phyloP scores from a whole-genome alignment of 164 flowering plant species.

The Protea cynaroides region DNA sequence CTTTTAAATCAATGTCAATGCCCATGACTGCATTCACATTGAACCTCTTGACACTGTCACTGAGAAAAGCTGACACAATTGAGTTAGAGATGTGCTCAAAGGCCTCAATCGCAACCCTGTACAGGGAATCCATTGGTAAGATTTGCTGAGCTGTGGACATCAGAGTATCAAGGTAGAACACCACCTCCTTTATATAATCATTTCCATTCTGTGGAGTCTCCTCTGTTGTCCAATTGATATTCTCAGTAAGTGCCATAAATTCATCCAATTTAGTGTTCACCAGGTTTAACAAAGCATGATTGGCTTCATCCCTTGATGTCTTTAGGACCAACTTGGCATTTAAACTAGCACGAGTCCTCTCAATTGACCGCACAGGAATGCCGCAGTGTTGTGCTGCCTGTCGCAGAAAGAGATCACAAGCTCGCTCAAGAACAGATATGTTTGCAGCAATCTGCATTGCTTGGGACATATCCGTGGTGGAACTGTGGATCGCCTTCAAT shows the following conservation, averaged over 20 bases:
- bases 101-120: conserved; percentile 73
- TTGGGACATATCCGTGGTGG: conserved; percentile 57
- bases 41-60: conserved; percentile 80
- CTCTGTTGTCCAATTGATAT: conserved; percentile 74
- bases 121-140: conserved; percentile 70
- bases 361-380: conserved; percentile 51
- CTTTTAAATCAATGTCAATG: conserved; percentile 57
- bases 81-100: conserved; percentile 68
- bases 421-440: conserved; percentile 64
- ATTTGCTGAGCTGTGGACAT: conserved; percentile 84
- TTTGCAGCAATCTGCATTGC: conserved; percentile 95
- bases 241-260: conserved; percentile 60
- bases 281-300: conserved; percentile 52
- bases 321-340: conserved; percentile 67
- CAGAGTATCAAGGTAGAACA: conserved; percentile 64
- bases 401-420: conserved; percentile 72
- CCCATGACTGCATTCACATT: conserved; percentile 60
- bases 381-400: conserved; percentile 83
- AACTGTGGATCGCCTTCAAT: conserved; percentile 42
- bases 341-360: conserved; percentile 55
- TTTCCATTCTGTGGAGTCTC: conserved; percentile 45
- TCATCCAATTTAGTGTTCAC: conserved; percentile 66
- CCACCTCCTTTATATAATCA: conserved; percentile 64
- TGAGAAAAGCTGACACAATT: conserved; percentile 60
- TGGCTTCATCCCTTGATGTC: conserved; percentile 80